These are phyloP conservation scores for Mycena crocata DNA, from an alignment of 768 basidiomycete species.

Conservation along the genomic window DNA sequence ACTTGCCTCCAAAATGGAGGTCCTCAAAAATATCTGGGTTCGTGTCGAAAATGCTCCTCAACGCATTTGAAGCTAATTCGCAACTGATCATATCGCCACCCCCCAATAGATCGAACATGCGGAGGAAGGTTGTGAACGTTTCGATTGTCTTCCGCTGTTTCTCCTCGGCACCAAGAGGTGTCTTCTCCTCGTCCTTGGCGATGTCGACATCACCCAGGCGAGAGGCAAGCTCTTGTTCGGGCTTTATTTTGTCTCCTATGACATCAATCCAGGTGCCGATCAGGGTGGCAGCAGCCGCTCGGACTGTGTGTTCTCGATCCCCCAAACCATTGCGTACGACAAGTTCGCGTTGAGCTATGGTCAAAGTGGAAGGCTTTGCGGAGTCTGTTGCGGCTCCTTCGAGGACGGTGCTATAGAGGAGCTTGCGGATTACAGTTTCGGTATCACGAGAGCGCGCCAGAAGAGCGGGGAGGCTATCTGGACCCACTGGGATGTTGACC, in stretches of 20 bases:
- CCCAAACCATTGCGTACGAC: constrained; percentile 87
- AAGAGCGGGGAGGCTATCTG: constrained; percentile 69
- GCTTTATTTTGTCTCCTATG: constrained; percentile 51
- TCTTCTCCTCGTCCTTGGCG: constrained; percentile 37
- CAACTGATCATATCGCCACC: constrained; percentile 31
- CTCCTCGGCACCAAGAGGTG: constrained; percentile 22
- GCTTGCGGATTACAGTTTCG: constrained; percentile 79
- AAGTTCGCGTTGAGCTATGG: constrained; percentile 78
- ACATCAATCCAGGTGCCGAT: constrained; percentile 82
- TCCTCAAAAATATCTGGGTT: constrained; percentile 73
- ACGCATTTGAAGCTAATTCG: constrained; percentile 73
- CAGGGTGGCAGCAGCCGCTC: constrained; percentile 77
- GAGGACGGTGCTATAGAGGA: constrained; percentile 75
- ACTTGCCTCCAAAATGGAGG: constrained; percentile 77
- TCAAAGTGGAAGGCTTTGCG: constrained; percentile 73
- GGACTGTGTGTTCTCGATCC: constrained; percentile 83
- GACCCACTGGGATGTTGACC: constrained; percentile 72
- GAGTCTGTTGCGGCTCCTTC: constrained; percentile 54
- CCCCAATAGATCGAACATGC: constrained; percentile 65
- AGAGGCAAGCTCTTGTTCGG: constrained; percentile 45
- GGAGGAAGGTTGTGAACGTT: constrained; percentile 60
- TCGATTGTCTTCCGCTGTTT: constrained; percentile 43
- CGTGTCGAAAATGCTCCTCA: constrained; percentile 77
- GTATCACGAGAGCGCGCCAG: constrained; percentile 84
- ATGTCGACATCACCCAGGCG: constrained; percentile 36